Conservation (phyloP, 192 early-diverging fungal genomes). For the Umbelopsis sp. region DNA sequence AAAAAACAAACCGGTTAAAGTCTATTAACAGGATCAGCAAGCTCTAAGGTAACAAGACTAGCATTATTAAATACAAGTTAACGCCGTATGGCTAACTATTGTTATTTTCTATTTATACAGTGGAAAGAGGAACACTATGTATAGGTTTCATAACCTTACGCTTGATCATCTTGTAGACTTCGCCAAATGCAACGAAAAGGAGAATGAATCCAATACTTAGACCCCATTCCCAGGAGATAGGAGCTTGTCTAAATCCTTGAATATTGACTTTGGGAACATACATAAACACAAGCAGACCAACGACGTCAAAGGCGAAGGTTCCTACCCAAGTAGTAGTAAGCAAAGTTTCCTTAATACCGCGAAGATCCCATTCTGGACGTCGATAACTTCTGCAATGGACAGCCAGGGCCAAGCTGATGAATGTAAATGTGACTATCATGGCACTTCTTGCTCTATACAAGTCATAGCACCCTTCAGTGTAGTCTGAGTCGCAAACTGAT, state of each 20-base stretch:
- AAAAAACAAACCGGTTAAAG: too few relatives aligned
- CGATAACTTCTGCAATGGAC: conserved; percentile 77
- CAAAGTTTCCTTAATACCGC: conserved; percentile 42
- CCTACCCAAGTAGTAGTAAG: conserved; percentile 51
- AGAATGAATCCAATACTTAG: conserved; percentile 55
- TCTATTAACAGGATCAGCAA: too few relatives aligned
- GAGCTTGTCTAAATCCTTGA: conserved; percentile 58
- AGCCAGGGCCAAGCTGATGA: conserved; percentile 64
- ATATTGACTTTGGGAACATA: conserved; percentile 68
- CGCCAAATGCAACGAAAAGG: conserved; percentile 59
- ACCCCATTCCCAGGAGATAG: conserved; percentile 77
- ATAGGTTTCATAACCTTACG: conserved; percentile 1
- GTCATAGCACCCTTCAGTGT: conserved; percentile 45
- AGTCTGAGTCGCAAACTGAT: conserved; percentile 54
- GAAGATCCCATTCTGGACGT: conserved; percentile 55
- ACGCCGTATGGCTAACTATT: not conserved
- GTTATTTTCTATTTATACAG: not conserved
- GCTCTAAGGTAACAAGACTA: too few relatives aligned
- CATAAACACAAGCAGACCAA: conserved; percentile 56
- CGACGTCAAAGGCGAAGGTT: conserved; percentile 47
- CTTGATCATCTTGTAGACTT: conserved; percentile 62
- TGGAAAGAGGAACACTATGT: not conserved
- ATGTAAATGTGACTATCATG: conserved; percentile 40
- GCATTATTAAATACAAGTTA: not conserved
- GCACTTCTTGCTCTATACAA: conserved; percentile 70